Evolutionary conservation across 2,329 filamentous ascomycete species (phyloP).

Genomic region (Nemania sp.): DNA sequence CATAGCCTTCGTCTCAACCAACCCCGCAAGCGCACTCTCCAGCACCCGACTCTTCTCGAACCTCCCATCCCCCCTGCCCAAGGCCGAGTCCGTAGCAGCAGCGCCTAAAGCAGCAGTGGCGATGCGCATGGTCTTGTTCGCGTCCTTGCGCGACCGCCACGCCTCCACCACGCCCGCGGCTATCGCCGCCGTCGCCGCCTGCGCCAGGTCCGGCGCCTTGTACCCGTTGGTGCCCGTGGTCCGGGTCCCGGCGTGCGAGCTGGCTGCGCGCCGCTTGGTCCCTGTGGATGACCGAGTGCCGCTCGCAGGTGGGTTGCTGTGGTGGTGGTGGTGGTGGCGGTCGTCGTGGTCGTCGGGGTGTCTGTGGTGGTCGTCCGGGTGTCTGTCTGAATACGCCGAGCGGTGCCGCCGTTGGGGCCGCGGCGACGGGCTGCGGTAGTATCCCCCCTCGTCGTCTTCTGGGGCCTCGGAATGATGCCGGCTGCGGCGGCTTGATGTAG

Average conservation of each 20-base stretch:
- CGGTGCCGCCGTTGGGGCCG: slow-evolving; percentile 6
- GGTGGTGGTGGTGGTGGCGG: slow-evolving; percentile 6
- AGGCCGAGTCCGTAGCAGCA: slow-evolving; percentile 31
- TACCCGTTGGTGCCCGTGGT: no score
- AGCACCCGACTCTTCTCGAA: slow-evolving; percentile 30
- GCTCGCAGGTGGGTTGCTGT: no score
- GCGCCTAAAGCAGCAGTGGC: slow-evolving; percentile 36
- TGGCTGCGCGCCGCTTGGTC: no score
- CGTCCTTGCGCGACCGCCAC: slow-evolving; percentile 29
- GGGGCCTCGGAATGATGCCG: slow-evolving; percentile 12
- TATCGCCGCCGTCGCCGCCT: slow-evolving; percentile 32
- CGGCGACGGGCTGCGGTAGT: background rate
- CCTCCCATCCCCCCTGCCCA: slow-evolving; percentile 7
- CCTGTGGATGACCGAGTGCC: no score
- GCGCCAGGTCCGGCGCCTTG: slow-evolving; percentile 26
- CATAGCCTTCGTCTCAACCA: slow-evolving; percentile 34
- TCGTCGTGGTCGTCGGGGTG: background rate
- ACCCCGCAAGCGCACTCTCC: slow-evolving; percentile 33
- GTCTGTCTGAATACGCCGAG: slow-evolving; percentile 13
- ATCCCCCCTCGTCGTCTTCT: background rate
- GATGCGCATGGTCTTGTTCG: slow-evolving; percentile 26
- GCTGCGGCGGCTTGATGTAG: slow-evolving; percentile 9
- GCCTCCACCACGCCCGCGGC: slow-evolving; percentile 33
- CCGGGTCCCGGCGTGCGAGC: no score
- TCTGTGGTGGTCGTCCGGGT: slow-evolving; percentile 3